Percentiles rank a stretch among this genome's conserved stretches.
phyloP scores from a whole-genome alignment of 2,329 filamentous ascomycete species.

The Aspergillus cejpii region DNA sequence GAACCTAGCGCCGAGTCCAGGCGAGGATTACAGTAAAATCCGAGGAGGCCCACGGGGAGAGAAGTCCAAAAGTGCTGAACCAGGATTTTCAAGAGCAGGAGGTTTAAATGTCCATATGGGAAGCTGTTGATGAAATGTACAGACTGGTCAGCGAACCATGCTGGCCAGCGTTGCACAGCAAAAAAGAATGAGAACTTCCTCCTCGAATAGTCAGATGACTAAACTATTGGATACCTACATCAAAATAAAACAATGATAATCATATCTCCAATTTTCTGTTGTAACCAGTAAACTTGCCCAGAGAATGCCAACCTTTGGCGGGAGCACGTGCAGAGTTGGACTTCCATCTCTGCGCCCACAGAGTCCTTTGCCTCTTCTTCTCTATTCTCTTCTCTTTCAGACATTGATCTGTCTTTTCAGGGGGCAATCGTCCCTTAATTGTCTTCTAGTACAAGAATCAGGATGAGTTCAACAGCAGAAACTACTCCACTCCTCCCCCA shows the following conservation, averaged over 20 bases:
- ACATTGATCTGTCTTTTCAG: constrained; percentile 11
- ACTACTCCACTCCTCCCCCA: constrained; percentile 39
- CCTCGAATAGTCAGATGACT: background rate
- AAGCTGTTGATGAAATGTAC: background rate
- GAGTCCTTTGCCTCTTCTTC: background rate
- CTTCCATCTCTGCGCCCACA: background rate
- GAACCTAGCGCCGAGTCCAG: no score
- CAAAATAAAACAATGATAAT: background rate
- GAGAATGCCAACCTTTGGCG: constrained; percentile 6
- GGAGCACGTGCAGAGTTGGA: constrained; percentile 19
- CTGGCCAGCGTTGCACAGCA: background rate
- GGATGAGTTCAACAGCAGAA: constrained; percentile 37
- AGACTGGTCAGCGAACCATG: background rate
- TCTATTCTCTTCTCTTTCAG: constrained; percentile 6
- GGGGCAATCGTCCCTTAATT: constrained; percentile 15
- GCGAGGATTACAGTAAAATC: no score
- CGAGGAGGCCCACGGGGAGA: no score
- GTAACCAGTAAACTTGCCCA: background rate
- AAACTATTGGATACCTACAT: background rate
- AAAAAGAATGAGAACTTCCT: background rate
- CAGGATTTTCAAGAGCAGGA: no score
- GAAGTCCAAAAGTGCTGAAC: no score
- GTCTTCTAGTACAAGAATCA: constrained; percentile 7
- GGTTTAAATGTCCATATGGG: no score
- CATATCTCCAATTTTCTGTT: no score